Evolutionary conservation across 352 stramenopile species (phyloP), one percentile per base, ranked within the genome.

Genomic region (Thalassiosira ordinaria): DNA sequence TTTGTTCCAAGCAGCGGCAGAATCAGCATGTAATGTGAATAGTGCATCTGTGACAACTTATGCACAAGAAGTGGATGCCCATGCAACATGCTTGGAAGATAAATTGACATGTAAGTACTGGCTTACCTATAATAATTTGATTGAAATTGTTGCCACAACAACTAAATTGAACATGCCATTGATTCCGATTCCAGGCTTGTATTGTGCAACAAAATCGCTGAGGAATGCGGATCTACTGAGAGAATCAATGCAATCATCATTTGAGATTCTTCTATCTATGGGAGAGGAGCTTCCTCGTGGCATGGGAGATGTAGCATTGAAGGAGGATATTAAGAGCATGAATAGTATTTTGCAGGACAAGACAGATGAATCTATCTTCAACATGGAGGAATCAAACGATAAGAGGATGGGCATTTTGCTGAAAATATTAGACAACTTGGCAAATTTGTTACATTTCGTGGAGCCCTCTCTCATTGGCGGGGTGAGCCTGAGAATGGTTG

Each of bases 101-200:
- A 79, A 79, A 46, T 57, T 79, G n/a, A 55, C 57, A 44, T 56
- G 53, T 56, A 29, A 56, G 47, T 46, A 14, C 37, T 20, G 24
- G 46, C 46, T 70, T 33, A 51, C 44, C n/a, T n/a, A n/a, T n/a
- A n/a, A n/a, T n/a, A n/a, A n/a, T n/a, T n/a, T n/a, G n/a, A n/a
- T n/a, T n/a, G n/a, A n/a, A n/a, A n/a, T n/a, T n/a, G n/a, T n/a
- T n/a, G n/a, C n/a, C n/a, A n/a, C n/a, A n/a, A n/a, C n/a, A n/a
- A n/a, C n/a, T n/a, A n/a, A n/a, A n/a, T n/a, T n/a, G n/a, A n/a
- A n/a, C n/a, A n/a, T n/a, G n/a, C n/a, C n/a, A n/a, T n/a, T n/a
- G n/a, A n/a, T n/a, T n/a, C n/a, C n/a, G n/a, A n/a, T n/a, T n/a
- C n/a, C 35, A 27, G 13, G 46, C 46, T 16, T 53, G 46, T 53